Evolutionary conservation across 805 yeast species (phyloP).

Genomic region (Ogataea henricii): DNA sequence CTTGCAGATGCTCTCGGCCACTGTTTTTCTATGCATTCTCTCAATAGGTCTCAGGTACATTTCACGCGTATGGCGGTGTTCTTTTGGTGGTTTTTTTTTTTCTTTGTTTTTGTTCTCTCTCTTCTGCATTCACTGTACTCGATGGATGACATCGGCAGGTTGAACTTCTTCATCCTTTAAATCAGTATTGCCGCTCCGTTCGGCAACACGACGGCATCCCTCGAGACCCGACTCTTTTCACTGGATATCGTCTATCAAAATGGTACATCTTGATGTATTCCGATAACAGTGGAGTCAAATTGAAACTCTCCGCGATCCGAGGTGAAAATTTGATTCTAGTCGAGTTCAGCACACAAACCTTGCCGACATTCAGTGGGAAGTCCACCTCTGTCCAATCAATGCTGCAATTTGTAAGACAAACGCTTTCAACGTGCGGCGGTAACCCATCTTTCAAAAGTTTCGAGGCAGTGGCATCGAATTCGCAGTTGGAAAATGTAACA

Average conservation of each 20-base stretch:
- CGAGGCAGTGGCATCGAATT: slow-evolving; percentile 12
- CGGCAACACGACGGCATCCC: too few species aligned
- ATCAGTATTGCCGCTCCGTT: too few species aligned
- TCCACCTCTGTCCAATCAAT: slow-evolving; percentile 13
- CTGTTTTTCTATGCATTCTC: neutral
- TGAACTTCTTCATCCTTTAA: too few species aligned
- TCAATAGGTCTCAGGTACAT: neutral
- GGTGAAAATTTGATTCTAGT: slow-evolving; percentile 7
- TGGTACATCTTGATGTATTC: slow-evolving; percentile 22
- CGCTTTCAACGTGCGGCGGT: slow-evolving; percentile 15
- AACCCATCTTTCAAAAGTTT: slow-evolving; percentile 12
- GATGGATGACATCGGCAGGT: too few species aligned
- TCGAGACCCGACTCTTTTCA: neutral
- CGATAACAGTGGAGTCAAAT: slow-evolving; percentile 18
- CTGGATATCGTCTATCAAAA: slow-evolving; percentile 11
- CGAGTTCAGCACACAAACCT: slow-evolving; percentile 17
- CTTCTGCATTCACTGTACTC: too few species aligned
- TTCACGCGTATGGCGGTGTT: neutral
- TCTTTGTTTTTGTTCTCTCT: neutral
- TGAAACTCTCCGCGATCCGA: slow-evolving; percentile 4
- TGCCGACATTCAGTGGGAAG: slow-evolving; percentile 15
- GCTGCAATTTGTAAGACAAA: slow-evolving; percentile 18
- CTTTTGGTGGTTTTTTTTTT: too few species aligned
- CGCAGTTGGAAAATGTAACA: slow-evolving; percentile 19
- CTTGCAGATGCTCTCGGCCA: neutral